Base-by-base conservation (phyloP, 768 basidiomycete genomes). In the Boletus reticuloceps region DNA sequence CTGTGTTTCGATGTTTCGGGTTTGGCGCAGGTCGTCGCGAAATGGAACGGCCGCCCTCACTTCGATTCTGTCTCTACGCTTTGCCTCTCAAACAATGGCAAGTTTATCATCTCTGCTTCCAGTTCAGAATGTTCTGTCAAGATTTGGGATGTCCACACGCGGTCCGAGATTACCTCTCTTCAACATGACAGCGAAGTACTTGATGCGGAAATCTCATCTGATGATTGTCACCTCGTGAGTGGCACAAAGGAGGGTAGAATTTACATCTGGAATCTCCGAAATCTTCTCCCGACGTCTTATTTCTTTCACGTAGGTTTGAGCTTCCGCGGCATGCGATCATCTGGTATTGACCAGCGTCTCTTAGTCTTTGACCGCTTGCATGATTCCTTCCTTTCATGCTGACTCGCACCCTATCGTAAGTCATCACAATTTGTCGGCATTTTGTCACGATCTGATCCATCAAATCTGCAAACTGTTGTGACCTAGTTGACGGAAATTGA, bases 21-120 rank as follows among this genome's bases (percentile, higher is more conserved):
- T 29, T 47, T 47, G 22, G 12, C 16, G 1, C 31, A n/a, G 31
- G 6, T 6, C 34, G 34, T 9, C 20, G 27, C 29, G n/a, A 51
- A 52, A 46, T 63, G 60, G 64, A 22, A 29, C 6, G 36, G 19
- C 6, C 39, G 29, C 22, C 50, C 60, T 49, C 60, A 64, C 40
- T 22, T 12, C 2, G 64, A 66, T 19, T 48, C 55, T 8, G 31
- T 66, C 43, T 31, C 53, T n/a, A 50, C 55, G 3, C 64, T 65
- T 14, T 34, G 51, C 20, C 31, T 66, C 45, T 65, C 64, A 25
- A 60, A 49, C 39, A 64, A 58, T 5, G 64, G 58, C 40, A 66
- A 54, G 36, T 66, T 65, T 40, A 45, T 66, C 10, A 12, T 60
- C 22, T 63, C 64, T 38, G 64, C 58, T 19, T 65, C 64, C 8